These are phyloP conservation scores for Fennellomyces sp. DNA, from an alignment of 371 early-diverging fungal species.

Conservation along the genomic window DNA sequence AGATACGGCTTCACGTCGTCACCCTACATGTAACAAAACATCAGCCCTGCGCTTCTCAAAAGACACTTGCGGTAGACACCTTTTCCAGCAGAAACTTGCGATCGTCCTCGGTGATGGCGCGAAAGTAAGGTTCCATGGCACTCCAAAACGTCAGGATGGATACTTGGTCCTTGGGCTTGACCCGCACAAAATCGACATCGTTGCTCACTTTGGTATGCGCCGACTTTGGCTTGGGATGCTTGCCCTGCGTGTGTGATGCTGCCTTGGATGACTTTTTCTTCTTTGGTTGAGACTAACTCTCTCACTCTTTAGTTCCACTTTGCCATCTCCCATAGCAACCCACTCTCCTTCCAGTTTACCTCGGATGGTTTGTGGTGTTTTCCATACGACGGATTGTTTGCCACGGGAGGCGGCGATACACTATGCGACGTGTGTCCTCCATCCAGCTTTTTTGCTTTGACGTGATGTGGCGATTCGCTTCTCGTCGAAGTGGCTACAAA, in stretches of 20 bases:
- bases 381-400: constrained; percentile 6
- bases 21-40: constrained; percentile 13
- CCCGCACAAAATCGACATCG: constrained; percentile 43
- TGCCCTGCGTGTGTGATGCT: constrained; percentile 11
- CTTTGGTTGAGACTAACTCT: neutral
- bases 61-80: constrained; percentile 11
- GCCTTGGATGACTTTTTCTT: constrained; percentile 11
- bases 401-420: constrained; percentile 24
- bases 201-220: constrained; percentile 9
- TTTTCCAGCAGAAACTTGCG: constrained; percentile 66
- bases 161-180: constrained; percentile 71
- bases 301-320: neutral
- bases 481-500: neutral
- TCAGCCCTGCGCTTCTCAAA: too few species aligned
- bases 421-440: constrained; percentile 21
- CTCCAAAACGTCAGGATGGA: constrained; percentile 82
- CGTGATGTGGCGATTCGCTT: constrained; percentile 30
- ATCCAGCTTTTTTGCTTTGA: constrained; percentile 32
- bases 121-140: constrained; percentile 82
- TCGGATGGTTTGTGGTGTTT: constrained; percentile 26
- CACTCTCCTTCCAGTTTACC: constrained; percentile 1
- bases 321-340: neutral
- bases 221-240: constrained; percentile 11
- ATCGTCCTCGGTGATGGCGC: constrained; percentile 86
- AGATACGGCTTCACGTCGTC: constrained; percentile 70